Base-by-base conservation (phyloP, 495 filamentous ascomycete species). In the Bacidia rubella region DNA sequence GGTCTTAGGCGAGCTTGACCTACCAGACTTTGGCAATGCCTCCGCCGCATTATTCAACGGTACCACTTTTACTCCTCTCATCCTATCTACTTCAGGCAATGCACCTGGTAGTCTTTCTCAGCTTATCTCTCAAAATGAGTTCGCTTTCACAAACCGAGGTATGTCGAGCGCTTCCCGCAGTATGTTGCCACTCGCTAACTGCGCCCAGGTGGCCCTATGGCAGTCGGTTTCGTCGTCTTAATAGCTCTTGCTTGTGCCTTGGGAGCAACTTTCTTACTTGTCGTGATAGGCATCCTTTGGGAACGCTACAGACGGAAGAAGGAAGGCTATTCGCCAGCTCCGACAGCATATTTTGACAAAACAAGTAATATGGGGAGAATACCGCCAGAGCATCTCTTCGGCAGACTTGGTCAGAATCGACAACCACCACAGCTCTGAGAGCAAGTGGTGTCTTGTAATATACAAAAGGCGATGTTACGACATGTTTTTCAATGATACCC, bases 11-110 rank as follows among this genome's bases (percentile, higher is more conserved):
- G 75, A 83, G 46, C 76, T 98, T 51, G 71, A 76, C 47, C 70
- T 96, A 27, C 79, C 84, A 0, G 65, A 66, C 46, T 93, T 87
- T 64, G 90, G 90, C 55, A 80, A 79, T 57, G 86, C 82, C 11
- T 95, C 90, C n/a, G 89, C 85, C 1, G 92, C 79, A 3, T 68
- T 95, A 38, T 98, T 80, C 65, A 83, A 97, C 58, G 90, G 92
- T 56, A 86, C 78, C 3, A 70, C 66, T 11, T 76, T 93, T 60
- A 69, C 69, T 22, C 92, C 92, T 5, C 94, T 88, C 65, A 75
- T 86, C 45, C 79, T 99, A 35, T 82, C 86, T 19, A 80, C 79
- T 27, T 82, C 73, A 22, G 66, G 68, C 12, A 72, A 78, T 58
- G 77, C 79, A 47, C 70, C 80, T 2, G 87, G 90, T 43, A 85